Evolutionary conservation across 805 yeast genomes (phyloP).

Genomic region (Debaryomyces tyrocola): DNA sequence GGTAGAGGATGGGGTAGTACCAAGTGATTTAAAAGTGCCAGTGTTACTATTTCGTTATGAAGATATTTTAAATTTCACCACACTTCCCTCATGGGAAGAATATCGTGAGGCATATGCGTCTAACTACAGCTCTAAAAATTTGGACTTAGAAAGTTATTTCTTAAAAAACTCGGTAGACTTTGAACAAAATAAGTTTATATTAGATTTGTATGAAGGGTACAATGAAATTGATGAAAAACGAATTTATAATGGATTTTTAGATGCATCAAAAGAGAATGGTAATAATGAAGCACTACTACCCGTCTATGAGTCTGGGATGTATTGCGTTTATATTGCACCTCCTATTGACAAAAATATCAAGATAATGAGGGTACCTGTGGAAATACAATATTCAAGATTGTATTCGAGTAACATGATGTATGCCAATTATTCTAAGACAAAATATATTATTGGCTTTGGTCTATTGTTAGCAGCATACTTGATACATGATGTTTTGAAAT

Average conservation of each 20-base stretch:
- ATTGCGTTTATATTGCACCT: conserved; percentile 31
- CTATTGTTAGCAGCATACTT: conserved; percentile 17
- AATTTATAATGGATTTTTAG: conserved; percentile 9
- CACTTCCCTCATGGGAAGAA: conserved; percentile 15
- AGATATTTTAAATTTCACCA: conserved; percentile 19
- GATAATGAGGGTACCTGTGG: conserved; percentile 14
- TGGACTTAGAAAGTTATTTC: conserved; percentile 7
- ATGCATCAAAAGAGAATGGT: conserved; percentile 1
- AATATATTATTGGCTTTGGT: conserved; percentile 14
- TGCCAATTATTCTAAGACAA: conserved; percentile 13
- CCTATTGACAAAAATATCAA: conserved; percentile 12
- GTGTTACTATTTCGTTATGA: conserved; percentile 22
- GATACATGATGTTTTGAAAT: conserved; percentile 22
- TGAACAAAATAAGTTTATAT: conserved; percentile 12
- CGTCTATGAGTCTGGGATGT: conserved; percentile 20
- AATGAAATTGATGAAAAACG: conserved; percentile 6
- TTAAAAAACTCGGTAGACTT: conserved; percentile 9
- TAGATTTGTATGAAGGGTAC: conserved; percentile 7
- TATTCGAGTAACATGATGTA: conserved; percentile 19
- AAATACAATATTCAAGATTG: conserved; percentile 24
- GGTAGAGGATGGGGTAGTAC: too few relatives aligned
- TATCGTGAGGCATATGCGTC: conserved; percentile 9
- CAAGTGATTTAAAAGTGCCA: conserved; percentile 17
- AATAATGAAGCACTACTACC: conserved; percentile 12
- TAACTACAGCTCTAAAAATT: neutral